Conservation (phyloP, 805 yeast genomes). For the Lipomyces yamadae region DNA sequence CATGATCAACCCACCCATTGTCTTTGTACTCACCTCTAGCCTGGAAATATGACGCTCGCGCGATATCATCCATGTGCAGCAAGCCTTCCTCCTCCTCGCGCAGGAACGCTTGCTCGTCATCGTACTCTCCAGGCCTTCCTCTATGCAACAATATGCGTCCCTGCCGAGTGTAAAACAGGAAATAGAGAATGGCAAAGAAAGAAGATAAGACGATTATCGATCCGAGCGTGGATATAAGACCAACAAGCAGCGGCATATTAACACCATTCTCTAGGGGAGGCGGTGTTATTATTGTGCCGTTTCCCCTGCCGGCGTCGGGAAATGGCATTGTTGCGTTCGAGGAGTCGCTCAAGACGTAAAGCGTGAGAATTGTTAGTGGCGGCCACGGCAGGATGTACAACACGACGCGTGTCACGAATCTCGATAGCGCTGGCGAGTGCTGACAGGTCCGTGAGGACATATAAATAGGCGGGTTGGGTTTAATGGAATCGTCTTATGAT, state of each 20-base stretch:
- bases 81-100: constrained; percentile 68
- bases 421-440: constrained; percentile 6
- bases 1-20: not conserved
- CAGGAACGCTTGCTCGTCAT: constrained; percentile 63
- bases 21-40: constrained; percentile 54
- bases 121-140: constrained; percentile 62
- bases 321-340: not conserved
- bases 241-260: constrained; percentile 49
- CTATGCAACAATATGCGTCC: constrained; percentile 47
- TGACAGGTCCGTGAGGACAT: constrained; percentile 6
- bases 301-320: not conserved
- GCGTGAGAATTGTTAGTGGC: constrained; percentile 9
- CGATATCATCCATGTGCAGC: constrained; percentile 59
- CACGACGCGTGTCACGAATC: constrained; percentile 2
- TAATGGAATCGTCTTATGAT: not conserved
- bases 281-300: not conserved
- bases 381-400: constrained; percentile 17
- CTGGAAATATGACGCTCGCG: constrained; percentile 67
- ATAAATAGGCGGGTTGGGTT: not conserved
- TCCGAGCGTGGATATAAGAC: constrained; percentile 49
- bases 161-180: constrained; percentile 44
- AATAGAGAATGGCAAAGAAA: constrained; percentile 45
- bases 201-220: constrained; percentile 38
- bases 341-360: constrained; percentile 2
- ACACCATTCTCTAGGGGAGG: constrained; percentile 31